Conservation (phyloP, 495 filamentous ascomycete genomes). For the Talaromyces thailandensis region DNA sequence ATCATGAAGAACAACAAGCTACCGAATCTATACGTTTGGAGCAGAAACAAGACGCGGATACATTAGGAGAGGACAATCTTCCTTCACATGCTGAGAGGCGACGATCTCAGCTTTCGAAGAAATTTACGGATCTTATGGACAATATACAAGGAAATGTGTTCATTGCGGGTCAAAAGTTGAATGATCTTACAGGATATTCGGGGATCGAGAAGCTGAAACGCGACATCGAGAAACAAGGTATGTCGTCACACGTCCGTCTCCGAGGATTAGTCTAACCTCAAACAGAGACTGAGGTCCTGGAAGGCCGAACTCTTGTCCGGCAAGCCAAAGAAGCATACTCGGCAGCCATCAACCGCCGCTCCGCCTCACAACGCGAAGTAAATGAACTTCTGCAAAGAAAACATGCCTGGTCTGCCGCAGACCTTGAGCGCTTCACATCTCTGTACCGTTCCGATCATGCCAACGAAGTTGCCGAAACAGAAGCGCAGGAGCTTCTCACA, state of each 20-base stretch:
- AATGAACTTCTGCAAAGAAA: conserved; percentile 90
- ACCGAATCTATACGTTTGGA: conserved; percentile 9
- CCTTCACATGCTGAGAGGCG: conserved; percentile 71
- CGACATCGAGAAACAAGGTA: conserved; percentile 62
- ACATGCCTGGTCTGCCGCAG: conserved; percentile 75
- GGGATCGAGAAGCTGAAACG: conserved; percentile 80
- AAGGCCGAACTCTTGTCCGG: conserved; percentile 55
- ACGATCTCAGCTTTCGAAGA: conserved; percentile 62
- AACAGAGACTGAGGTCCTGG: conserved; percentile 53
- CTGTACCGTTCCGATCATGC: conserved; percentile 89
- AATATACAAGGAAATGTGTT: conserved; percentile 76
- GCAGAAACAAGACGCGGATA: not conserved
- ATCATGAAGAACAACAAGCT: not conserved
- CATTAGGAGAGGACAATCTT: conserved; percentile 30
- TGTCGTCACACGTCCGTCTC: not conserved
- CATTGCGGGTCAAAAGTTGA: conserved; percentile 76
- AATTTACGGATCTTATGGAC: conserved; percentile 77
- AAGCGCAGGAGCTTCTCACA: conserved; percentile 61
- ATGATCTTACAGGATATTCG: conserved; percentile 89
- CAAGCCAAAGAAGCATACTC: conserved; percentile 68
- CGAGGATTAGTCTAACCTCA: not conserved
- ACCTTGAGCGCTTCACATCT: conserved; percentile 90
- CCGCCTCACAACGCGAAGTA: conserved; percentile 87
- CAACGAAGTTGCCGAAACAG: conserved; percentile 80
- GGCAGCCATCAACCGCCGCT: conserved; percentile 65